These are phyloP conservation scores for Pseudoturritis turrita DNA, from an alignment of 345 rosid genomes.

Conservation along the genomic window DNA sequence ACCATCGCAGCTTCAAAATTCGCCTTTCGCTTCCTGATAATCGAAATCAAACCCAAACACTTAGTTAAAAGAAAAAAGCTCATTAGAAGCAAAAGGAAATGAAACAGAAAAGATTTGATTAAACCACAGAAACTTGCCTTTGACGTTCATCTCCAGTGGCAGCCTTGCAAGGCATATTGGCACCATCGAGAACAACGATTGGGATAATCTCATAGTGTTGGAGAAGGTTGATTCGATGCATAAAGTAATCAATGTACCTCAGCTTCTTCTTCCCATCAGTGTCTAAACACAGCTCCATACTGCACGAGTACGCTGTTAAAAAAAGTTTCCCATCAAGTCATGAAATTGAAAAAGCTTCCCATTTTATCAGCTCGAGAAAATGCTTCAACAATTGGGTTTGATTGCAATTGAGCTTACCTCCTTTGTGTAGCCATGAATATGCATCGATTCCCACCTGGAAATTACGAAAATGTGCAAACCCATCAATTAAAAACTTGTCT, in stretches of 20 bases:
- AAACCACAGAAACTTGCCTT: slow-evolving; percentile 32
- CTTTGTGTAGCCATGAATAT: slow-evolving; percentile 92
- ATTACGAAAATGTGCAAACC: neutral
- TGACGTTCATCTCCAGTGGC: slow-evolving; percentile 65
- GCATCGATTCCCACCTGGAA: slow-evolving; percentile 94
- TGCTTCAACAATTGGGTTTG: neutral
- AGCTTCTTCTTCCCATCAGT: slow-evolving; percentile 52
- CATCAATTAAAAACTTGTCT: neutral
- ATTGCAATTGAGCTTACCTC: slow-evolving; percentile 47
- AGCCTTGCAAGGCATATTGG: slow-evolving; percentile 69
- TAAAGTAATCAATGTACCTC: slow-evolving; percentile 65
- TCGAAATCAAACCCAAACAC: neutral
- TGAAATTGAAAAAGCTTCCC: neutral
- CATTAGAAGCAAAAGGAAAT: neutral
- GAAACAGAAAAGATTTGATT: neutral
- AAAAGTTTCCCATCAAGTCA: neutral
- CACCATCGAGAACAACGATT: slow-evolving; percentile 86
- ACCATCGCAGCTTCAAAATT: slow-evolving; percentile 63
- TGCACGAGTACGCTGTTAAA: slow-evolving; percentile 79
- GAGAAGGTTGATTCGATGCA: slow-evolving; percentile 77
- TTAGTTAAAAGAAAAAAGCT: neutral
- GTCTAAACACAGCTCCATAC: slow-evolving; percentile 90
- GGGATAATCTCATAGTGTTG: slow-evolving; percentile 61
- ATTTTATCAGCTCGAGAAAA: neutral
- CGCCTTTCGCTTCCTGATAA: slow-evolving; percentile 53